A percentile compares a stretch with the other conserved stretches of the same genome.
Evolutionary conservation across 2,329 filamentous ascomycete genomes (phyloP).

Genomic region (Exophiala xenobiotica): DNA sequence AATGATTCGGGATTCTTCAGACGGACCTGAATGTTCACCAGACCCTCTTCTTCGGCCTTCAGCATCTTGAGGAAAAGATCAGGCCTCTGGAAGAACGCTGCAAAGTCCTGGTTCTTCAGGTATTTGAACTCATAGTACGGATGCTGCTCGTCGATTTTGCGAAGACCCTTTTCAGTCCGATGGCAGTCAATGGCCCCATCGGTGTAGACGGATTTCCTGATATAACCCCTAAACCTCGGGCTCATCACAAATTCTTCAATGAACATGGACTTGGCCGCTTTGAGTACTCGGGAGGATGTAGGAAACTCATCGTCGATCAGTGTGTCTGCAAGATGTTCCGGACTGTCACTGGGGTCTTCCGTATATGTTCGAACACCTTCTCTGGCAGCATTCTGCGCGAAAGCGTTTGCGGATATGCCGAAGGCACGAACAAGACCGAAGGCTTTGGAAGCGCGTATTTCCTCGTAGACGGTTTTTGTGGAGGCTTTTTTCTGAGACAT

Average conservation of each 20-base stretch:
- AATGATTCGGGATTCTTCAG: conserved; percentile 76
- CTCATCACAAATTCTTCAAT: conserved; percentile 86
- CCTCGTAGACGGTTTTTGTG: conserved; percentile 77
- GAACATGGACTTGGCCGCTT: conserved; percentile 81
- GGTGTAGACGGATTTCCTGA: conserved; percentile 79
- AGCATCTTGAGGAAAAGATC: conserved; percentile 96
- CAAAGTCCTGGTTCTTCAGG: conserved; percentile 81
- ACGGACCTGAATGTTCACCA: conserved; percentile 79
- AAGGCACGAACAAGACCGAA: conserved; percentile 84
- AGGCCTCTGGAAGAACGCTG: conserved; percentile 75
- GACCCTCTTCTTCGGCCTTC: conserved; percentile 89
- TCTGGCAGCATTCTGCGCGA: conserved; percentile 81
- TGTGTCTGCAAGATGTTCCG: conserved; percentile 82
- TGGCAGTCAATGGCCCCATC: conserved; percentile 81
- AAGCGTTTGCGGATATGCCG: conserved; percentile 82
- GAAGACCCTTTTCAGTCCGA: conserved; percentile 89
- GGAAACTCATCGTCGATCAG: conserved; percentile 70
- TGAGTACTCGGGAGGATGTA: conserved; percentile 72
- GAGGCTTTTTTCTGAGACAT: conserved; percentile 79
- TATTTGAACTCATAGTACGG: conserved; percentile 99
- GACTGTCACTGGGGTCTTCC: conserved; percentile 77
- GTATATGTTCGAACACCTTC: conserved; percentile 76
- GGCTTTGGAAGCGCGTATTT: conserved; percentile 74
- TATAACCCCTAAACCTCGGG: conserved; percentile 83
- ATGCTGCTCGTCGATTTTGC: conserved; percentile 90